These are phyloP conservation scores for Colletotrichum camelliae DNA, from an alignment of 2,329 filamentous ascomycete genomes.

Conservation along the genomic window DNA sequence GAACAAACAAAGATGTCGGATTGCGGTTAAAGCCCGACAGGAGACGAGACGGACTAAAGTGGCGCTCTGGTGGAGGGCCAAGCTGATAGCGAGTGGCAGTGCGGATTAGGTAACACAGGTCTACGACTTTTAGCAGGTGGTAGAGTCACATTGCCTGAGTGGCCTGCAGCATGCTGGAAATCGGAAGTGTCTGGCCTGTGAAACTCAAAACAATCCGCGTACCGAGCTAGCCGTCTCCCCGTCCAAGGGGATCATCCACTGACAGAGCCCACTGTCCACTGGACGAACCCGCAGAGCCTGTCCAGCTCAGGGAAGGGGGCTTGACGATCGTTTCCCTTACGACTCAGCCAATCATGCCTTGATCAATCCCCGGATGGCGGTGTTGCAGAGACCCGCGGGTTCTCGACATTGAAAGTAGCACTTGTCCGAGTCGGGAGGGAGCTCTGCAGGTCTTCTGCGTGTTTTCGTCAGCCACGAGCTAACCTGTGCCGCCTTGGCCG, in stretches of 20 bases:
- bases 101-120: constrained; percentile 11
- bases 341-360: constrained; percentile 9
- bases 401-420: neutral
- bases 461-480: constrained; percentile 13
- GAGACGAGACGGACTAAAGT: constrained; percentile 15
- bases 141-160: neutral
- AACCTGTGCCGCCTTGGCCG: neutral
- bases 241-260: neutral
- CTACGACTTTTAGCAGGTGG: neutral
- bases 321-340: constrained; percentile 16
- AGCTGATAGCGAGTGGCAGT: constrained; percentile 3
- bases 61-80: constrained; percentile 15
- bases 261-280: neutral
- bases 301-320: constrained; percentile 11
- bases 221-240: constrained; percentile 12
- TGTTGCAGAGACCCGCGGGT: neutral
- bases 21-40: neutral
- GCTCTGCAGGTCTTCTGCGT: neutral
- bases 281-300: neutral
- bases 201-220: constrained; percentile 15
- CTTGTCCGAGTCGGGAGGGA: constrained; percentile 7
- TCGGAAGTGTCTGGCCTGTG: constrained; percentile 15
- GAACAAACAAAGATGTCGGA: constrained; percentile 12
- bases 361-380: neutral
- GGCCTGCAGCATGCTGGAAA: neutral